Evolutionary conservation across 495 filamentous ascomycete genomes (phyloP).

Genomic region (Neurospora pannonica): DNA sequence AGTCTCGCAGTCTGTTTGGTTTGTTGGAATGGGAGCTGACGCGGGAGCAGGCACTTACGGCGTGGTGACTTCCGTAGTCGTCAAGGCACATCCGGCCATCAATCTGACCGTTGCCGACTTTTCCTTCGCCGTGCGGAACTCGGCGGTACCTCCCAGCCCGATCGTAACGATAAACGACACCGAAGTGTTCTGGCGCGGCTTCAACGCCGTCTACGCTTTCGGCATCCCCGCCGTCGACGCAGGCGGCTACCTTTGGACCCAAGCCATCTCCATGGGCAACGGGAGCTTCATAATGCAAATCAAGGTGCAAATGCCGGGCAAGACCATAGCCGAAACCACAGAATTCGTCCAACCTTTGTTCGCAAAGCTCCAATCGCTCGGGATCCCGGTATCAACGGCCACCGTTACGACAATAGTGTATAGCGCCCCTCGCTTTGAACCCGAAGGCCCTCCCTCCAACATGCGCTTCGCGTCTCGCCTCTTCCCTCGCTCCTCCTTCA

Average conservation of each 20-base stretch:
- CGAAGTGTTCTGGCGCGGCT: conserved; percentile 41
- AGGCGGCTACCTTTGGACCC: conserved; percentile 37
- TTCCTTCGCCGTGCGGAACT: conserved; percentile 13
- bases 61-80: conserved; percentile 40
- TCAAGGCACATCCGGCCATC: conserved; percentile 33
- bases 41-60: conserved; percentile 41
- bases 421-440: conserved; percentile 1
- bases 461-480: conserved; percentile 38
- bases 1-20: conserved; percentile 6
- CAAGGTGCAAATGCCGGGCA: conserved; percentile 16
- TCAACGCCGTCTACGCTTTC: conserved; percentile 32
- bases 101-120: conserved; percentile 23
- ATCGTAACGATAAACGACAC: conserved; percentile 2
- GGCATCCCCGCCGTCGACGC: conserved; percentile 28
- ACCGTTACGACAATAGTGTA: conserved; percentile 9
- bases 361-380: conserved; percentile 14
- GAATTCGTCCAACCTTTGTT: conserved; percentile 25
- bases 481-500: conserved; percentile 36
- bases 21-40: background rate
- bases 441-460: conserved; percentile 16
- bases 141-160: conserved; percentile 8
- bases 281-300: conserved; percentile 22
- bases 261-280: conserved; percentile 14
- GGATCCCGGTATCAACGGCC: conserved; percentile 22
- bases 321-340: conserved; percentile 7